Evolutionary conservation across 1,284 basidiomycete species (phyloP).

Genomic region (Peniophora sp.): DNA sequence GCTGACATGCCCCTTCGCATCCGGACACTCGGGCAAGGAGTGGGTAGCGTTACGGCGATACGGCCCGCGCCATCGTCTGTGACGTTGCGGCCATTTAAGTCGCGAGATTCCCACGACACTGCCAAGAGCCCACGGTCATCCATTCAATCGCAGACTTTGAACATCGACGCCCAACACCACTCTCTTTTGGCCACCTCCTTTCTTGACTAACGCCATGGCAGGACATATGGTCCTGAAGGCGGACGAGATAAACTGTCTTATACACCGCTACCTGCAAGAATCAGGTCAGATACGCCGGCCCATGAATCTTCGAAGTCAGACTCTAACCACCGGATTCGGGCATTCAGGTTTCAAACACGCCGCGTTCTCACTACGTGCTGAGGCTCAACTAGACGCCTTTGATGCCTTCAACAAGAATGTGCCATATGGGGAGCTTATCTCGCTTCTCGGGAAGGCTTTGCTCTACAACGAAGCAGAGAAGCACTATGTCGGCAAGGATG

Average conservation of each 20-base stretch:
- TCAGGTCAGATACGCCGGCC: constrained; percentile 45
- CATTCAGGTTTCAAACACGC: constrained; percentile 66
- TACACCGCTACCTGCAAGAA: constrained; percentile 76
- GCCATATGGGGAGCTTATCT: constrained; percentile 74
- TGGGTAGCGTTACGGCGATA: too few relatives aligned
- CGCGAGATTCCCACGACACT: too few relatives aligned
- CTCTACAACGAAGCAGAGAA: constrained; percentile 80
- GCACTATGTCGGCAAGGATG: constrained; percentile 61
- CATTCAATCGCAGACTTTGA: too few relatives aligned
- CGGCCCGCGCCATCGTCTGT: too few relatives aligned
- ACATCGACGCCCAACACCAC: background rate
- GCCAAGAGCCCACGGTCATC: too few relatives aligned
- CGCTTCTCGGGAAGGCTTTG: constrained; percentile 73
- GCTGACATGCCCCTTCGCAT: too few relatives aligned
- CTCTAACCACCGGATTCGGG: constrained; percentile 2
- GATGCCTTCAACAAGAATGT: constrained; percentile 62
- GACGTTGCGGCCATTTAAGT: too few relatives aligned
- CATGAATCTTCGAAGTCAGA: background rate
- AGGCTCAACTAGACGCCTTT: constrained; percentile 61
- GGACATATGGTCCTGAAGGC: constrained; percentile 55
- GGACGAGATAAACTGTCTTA: constrained; percentile 78
- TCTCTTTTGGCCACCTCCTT: background rate
- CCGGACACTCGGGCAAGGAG: too few relatives aligned
- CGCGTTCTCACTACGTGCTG: constrained; percentile 66
- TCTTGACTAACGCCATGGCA: background rate